Evolutionary conservation across 2,329 filamentous ascomycete species (phyloP), one percentile per base, ranked within the genome.

Genomic region (Trichoderma sp.): DNA sequence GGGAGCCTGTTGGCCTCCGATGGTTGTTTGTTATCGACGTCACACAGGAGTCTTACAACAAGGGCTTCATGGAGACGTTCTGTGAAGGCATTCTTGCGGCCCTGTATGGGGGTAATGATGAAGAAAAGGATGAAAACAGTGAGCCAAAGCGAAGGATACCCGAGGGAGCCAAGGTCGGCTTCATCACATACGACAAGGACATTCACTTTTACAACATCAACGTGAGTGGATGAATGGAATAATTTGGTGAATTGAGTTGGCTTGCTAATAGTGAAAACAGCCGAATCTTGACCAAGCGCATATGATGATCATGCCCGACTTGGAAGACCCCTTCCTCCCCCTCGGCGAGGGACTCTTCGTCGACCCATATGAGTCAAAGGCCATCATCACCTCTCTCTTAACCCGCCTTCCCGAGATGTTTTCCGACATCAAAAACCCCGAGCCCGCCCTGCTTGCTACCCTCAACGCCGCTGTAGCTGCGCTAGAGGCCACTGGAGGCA

Each of bases 191-290:
- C 80, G 96, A 99, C 84, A 95, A 94, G 81, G 94, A 98, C 77
- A 92, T 99, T 72, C 96, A 99, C 79, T 99, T 98, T 81, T 99
- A 98, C 85, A 98, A 98, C 78, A 90, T 97, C 76, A 94, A 91
- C 78, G 90, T 93, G 84, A 84, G 91, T 87, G 30, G 23, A 64
- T 13, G 17, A 36, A 26, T 2, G 7, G 3, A 47, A 43, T 8
- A 13, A 11, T 11, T 17, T 34, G 11, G 26, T 9, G 15, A 34
- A 34, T 59, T 43, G 5, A 4, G 6, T 2, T 30, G 6, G 15
- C 36, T n/a, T 47, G 59, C 61, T 66, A 47, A 72, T 20, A 13
- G 28, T 55, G 32, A 36, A 39, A 53, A 15, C 20, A 93, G 91
- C 82, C 94, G 47, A 87, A 87, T 53, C 85, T 98, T 55, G 92